Percentiles rank a stretch among this genome's conserved stretches.
Evolutionary conservation across 2,329 filamentous ascomycete genomes (phyloP).

Genomic region (Sporothrix protearum): DNA sequence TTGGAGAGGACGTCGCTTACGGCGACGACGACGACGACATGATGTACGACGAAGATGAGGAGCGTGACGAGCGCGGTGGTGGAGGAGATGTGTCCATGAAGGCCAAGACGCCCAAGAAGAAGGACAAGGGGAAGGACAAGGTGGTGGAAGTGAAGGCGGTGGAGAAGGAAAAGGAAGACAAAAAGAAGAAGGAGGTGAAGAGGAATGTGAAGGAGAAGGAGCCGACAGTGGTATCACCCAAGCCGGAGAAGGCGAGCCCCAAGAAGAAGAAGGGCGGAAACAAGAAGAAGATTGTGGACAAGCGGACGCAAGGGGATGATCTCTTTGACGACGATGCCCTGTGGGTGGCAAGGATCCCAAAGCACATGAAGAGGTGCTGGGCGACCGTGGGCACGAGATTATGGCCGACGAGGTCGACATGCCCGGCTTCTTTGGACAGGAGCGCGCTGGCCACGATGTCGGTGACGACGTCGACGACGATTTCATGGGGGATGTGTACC

Average conservation of each 20-base stretch:
- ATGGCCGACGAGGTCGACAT: slow-evolving; percentile 17
- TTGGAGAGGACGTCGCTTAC: neutral
- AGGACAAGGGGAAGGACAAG: slow-evolving; percentile 14
- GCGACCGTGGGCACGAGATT: neutral
- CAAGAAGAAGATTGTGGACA: slow-evolving; percentile 41
- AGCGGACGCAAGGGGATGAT: slow-evolving; percentile 41
- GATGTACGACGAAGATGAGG: slow-evolving; percentile 1
- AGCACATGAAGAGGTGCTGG: slow-evolving; percentile 28
- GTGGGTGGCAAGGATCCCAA: slow-evolving; percentile 45
- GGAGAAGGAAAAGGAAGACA: neutral
- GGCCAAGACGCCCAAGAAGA: slow-evolving; percentile 7
- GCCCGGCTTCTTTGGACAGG: slow-evolving; percentile 3
- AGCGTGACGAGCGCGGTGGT: neutral
- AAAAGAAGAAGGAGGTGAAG: neutral
- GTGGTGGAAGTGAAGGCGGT: neutral
- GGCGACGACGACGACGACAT: neutral
- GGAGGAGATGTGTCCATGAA: neutral
- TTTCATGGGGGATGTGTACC: neutral
- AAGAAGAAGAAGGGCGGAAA: slow-evolving; percentile 29
- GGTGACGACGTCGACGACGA: neutral
- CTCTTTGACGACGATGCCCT: slow-evolving; percentile 45
- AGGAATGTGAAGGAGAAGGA: slow-evolving; percentile 15
- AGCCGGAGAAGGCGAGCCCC: slow-evolving; percentile 34
- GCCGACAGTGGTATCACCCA: neutral
- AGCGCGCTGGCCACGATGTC: neutral